phyloP scores from a whole-genome alignment of 2,329 filamentous ascomycete species.

The Pyrenochaeta sp. region DNA sequence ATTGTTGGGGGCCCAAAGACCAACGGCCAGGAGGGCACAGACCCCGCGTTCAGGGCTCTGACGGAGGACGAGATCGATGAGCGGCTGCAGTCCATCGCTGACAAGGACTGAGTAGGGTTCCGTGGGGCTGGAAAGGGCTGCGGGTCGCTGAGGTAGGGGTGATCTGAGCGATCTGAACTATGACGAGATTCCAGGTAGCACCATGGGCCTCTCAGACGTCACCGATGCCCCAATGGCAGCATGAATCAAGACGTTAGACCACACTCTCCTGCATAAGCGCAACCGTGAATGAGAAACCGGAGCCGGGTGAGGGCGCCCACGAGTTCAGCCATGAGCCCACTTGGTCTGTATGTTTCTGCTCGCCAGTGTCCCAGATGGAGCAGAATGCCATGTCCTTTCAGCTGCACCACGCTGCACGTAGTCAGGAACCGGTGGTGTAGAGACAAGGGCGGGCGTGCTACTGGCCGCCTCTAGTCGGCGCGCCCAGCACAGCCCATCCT shows the following conservation, averaged over 20 bases:
- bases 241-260: constrained; percentile 43
- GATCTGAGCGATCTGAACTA: constrained; percentile 23
- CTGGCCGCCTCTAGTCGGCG: constrained; percentile 35
- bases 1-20: constrained; percentile 87
- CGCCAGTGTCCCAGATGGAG: constrained; percentile 41
- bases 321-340: constrained; percentile 43
- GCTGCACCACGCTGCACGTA: constrained; percentile 34
- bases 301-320: constrained; percentile 16
- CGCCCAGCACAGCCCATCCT: constrained; percentile 43
- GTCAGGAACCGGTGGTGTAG: constrained; percentile 24
- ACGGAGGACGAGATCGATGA: constrained; percentile 99
- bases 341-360: constrained; percentile 41
- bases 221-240: constrained; percentile 33
- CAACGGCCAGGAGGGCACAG: constrained; percentile 83
- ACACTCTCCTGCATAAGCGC: constrained; percentile 43
- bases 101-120: constrained; percentile 80
- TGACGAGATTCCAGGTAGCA: constrained; percentile 35
- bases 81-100: constrained; percentile 94
- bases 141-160: constrained; percentile 33
- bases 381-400: constrained; percentile 37
- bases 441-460: constrained; percentile 37
- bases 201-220: constrained; percentile 38
- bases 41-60: constrained; percentile 82
- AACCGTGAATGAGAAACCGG: constrained; percentile 36
- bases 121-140: constrained; percentile 28